A percentile compares a stretch with the other conserved stretches of the same genome.
Conservation (phyloP, 75 land plant genomes). For the Pseudotsuga menziesii region DNA sequence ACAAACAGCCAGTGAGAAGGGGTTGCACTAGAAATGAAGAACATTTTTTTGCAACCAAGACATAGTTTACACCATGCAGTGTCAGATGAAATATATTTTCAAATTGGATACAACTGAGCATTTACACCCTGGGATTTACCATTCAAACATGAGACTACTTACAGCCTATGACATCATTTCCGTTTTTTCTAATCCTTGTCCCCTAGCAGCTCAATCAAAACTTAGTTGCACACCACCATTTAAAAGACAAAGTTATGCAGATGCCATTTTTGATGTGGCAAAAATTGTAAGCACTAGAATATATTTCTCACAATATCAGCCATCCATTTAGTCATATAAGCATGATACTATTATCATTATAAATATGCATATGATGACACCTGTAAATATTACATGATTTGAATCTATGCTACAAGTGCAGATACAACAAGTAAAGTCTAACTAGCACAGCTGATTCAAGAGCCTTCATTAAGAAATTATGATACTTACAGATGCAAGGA, state of each 20-base stretch:
- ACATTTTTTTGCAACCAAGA: neutral
- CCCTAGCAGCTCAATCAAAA: too few relatives aligned
- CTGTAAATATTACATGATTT: neutral
- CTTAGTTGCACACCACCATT: too few relatives aligned
- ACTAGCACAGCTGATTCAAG: neutral
- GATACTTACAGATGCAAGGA: conserved; percentile 77
- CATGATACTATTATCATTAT: neutral
- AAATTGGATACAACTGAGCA: neutral
- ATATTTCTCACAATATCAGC: neutral
- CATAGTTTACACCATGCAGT: neutral
- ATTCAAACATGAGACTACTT: neutral
- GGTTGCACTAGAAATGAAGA: neutral
- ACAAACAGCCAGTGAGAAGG: neutral
- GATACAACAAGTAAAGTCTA: neutral
- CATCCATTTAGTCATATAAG: neutral
- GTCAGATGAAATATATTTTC: neutral
- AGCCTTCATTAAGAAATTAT: neutral
- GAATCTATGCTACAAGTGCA: neutral
- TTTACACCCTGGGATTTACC: neutral
- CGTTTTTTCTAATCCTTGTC: too few relatives aligned
- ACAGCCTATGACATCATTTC: neutral
- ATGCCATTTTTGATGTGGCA: neutral
- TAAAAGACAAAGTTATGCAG: neutral
- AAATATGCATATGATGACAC: neutral
- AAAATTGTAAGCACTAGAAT: neutral